Percentiles rank a stretch among this genome's conserved stretches.
Evolutionary conservation across 139 green algal species (phyloP).

Genomic region (Volvox africanus): DNA sequence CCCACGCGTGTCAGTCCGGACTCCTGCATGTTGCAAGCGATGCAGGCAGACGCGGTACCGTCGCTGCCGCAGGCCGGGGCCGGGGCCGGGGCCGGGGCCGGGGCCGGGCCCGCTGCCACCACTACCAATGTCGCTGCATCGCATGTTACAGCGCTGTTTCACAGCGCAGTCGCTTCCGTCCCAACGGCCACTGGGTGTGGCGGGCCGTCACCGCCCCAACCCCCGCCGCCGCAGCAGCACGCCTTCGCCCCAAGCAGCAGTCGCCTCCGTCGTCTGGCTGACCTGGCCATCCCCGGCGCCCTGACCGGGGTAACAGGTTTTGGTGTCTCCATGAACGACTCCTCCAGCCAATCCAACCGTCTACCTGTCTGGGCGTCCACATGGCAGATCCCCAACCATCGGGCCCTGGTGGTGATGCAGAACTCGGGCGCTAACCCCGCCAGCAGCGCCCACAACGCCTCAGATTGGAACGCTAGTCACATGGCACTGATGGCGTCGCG

Average conservation of each 20-base stretch:
- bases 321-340: too few species aligned
- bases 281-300: neutral
- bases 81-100: neutral
- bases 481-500: neutral
- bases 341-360: neutral
- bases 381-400: neutral
- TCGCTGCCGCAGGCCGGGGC: neutral
- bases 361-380: neutral
- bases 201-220: too few species aligned
- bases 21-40: too few species aligned
- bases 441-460: conserved; percentile 13
- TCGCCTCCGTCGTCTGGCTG: neutral
- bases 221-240: neutral
- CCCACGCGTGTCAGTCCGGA: too few species aligned
- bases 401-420: neutral
- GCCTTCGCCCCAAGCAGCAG: neutral
- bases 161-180: neutral
- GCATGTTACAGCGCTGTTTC: neutral
- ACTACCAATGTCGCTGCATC: neutral
- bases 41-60: too few species aligned
- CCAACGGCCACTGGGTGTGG: too few species aligned
- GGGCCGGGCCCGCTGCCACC: neutral
- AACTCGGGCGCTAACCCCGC: neutral
- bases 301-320: neutral
- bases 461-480: neutral